phyloP scores from a whole-genome alignment of 306 rosid genomes.

The Urtica urens region DNA sequence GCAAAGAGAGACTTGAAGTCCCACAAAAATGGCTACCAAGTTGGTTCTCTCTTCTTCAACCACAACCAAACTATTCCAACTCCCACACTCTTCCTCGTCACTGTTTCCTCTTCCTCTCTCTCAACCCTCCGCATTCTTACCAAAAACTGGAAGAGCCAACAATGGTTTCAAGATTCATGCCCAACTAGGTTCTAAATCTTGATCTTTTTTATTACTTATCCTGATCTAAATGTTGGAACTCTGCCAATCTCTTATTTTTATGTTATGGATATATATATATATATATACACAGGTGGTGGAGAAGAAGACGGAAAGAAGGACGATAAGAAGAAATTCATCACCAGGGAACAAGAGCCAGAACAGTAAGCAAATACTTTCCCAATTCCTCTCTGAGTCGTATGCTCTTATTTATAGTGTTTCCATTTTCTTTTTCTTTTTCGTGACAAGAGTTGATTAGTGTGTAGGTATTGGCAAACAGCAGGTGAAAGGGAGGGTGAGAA shows the following conservation, averaged over 20 bases:
- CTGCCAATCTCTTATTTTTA: too few relatives aligned
- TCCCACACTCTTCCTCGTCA: conserved; percentile 30
- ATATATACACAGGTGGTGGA: conserved; percentile 85
- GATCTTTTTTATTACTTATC: too few relatives aligned
- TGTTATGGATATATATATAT: too few relatives aligned
- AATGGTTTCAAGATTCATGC: conserved; percentile 47
- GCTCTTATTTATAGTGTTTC: background rate
- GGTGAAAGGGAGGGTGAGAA: conserved; percentile 96
- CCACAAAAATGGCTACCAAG: conserved; percentile 51
- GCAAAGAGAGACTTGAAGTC: conserved; percentile 9
- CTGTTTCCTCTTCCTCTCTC: conserved; percentile 17
- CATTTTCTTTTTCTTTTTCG: background rate
- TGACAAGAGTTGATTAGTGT: too few relatives aligned
- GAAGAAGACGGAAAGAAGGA: conserved; percentile 50
- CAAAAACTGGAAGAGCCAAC: conserved; percentile 16
- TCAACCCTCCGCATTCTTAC: conserved; percentile 16
- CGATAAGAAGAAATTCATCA: conserved; percentile 75
- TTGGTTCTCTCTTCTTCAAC: conserved; percentile 42
- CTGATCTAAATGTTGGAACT: too few relatives aligned
- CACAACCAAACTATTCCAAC: conserved; percentile 25
- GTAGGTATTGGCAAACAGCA: conserved; percentile 95
- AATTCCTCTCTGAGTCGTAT: background rate
- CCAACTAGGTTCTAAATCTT: conserved; percentile 51
- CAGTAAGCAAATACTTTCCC: conserved; percentile 36
- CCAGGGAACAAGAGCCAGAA: conserved; percentile 88